Percentiles rank a stretch among this genome's conserved stretches.
Conservation (phyloP, 108 stramenopile species). For the Conticribra guillardii region DNA sequence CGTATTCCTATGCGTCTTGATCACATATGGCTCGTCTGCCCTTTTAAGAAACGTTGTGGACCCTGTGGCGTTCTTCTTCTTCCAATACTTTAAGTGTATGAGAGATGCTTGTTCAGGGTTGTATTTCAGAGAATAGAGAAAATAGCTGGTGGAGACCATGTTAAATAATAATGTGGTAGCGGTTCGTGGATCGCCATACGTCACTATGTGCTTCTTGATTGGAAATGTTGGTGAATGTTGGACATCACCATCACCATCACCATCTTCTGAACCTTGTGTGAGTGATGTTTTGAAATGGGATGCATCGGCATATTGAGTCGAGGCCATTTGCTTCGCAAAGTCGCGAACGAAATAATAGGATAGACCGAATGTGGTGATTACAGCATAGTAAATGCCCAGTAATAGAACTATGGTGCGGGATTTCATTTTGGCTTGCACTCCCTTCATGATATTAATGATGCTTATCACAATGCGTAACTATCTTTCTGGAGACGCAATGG, state of each 20-base stretch:
- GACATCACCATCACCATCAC: too few species aligned
- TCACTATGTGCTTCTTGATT: slow-evolving; percentile 21
- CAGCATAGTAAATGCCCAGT: neutral
- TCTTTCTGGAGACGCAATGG: too few species aligned
- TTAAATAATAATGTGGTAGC: slow-evolving; percentile 29
- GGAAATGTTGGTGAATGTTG: slow-evolving; percentile 10
- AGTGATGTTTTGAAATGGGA: neutral
- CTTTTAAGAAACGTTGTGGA: slow-evolving; percentile 2
- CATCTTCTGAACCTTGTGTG: neutral
- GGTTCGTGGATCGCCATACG: slow-evolving; percentile 17
- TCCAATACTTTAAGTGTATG: slow-evolving; percentile 20
- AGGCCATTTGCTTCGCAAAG: neutral
- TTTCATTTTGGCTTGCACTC: neutral
- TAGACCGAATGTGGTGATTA: neutral
- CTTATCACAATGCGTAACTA: too few species aligned
- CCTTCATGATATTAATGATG: too few species aligned
- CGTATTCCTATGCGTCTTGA: slow-evolving; percentile 33
- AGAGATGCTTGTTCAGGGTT: slow-evolving; percentile 13
- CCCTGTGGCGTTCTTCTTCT: slow-evolving; percentile 1
- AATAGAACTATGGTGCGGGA: neutral
- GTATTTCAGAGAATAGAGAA: slow-evolving; percentile 26
- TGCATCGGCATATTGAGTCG: neutral
- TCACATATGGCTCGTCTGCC: slow-evolving; percentile 5
- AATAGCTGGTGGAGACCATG: slow-evolving; percentile 31
- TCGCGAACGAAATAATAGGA: neutral